Evolutionary conservation across 1,284 basidiomycete species (phyloP).

Genomic region (Rugosomyces carneus): DNA sequence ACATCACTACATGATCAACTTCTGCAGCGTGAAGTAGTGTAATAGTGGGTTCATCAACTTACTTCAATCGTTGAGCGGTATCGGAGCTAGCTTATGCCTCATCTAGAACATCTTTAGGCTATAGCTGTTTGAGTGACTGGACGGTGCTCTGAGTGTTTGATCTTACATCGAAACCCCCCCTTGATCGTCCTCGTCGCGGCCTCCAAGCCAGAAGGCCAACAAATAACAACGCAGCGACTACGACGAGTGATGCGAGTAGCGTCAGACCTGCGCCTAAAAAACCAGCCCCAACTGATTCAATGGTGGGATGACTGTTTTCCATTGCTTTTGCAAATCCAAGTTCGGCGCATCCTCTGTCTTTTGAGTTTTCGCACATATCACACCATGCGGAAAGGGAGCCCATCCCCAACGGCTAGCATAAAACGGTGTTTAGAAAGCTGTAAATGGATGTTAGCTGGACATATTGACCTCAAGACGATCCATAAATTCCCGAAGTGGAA

Average conservation of each 20-base stretch:
- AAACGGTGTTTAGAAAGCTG: not conserved
- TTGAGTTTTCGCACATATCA: conserved; percentile 45
- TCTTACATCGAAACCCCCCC: conserved; percentile 7
- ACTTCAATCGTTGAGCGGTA: no score
- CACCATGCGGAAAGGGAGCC: conserved; percentile 58
- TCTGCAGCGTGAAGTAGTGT: not conserved
- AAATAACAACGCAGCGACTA: conserved; percentile 36
- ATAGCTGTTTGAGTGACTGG: not conserved
- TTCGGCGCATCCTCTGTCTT: conserved; percentile 50
- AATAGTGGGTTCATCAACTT: not conserved
- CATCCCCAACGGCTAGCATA: conserved; percentile 38
- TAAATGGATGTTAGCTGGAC: not conserved
- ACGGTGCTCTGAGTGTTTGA: not conserved
- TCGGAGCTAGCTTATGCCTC: not conserved
- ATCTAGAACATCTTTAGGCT: not conserved
- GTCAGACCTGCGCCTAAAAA: conserved; percentile 61
- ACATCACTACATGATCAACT: not conserved
- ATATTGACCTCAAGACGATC: conserved; percentile 39
- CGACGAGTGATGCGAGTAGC: conserved; percentile 35
- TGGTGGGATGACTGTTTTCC: conserved; percentile 28
- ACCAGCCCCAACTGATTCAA: conserved; percentile 55
- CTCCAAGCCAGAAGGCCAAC: conserved; percentile 28
- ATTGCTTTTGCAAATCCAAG: conserved; percentile 32
- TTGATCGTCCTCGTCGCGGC: conserved; percentile 6
- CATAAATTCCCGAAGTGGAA: conserved; percentile 53